Base-by-base conservation (phyloP, 495 filamentous ascomycete species). In the Podospora conica region DNA sequence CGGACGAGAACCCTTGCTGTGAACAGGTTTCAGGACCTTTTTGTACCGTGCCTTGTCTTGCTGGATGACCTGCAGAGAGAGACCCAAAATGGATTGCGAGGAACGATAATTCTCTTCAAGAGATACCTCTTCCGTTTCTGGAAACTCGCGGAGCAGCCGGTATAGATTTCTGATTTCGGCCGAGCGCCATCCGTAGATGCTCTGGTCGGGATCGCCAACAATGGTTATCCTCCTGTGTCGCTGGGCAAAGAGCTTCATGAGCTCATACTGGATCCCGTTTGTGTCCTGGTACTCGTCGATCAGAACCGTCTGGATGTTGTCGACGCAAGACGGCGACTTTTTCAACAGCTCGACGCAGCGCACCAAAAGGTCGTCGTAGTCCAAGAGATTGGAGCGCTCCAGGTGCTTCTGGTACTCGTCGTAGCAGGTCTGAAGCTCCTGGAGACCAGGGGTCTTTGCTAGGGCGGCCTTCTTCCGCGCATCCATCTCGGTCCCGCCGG, bases 241-340 rank as follows among this genome's bases (percentile, higher is more conserved):
- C 24, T 90, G 84, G 18, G 95, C 92, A 70, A 99, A 90, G 6
- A 96, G 84, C 59, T 87, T 88, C 93, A 97, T 97, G 57, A 99
- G 77, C 60, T 98, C 92, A 70, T 96, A 99, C 76, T 99, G 96
- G 8, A 97, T 88, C 20, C 89, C 80, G 68, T 99, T 99, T 1
- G 96, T 99, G 73, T 99, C 96, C 74, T 99, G 96, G 68, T 96
- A 99, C 71, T 99, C 96, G 71, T 99, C 96, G 68, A 99, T 95
- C 54, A 99, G 80, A 1, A 99, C 92, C 0, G 91, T 88, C 73
- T 97, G 88, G 20, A 99, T 86, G 73, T 96, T 97, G 4, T 88
- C 88, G 3, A 97, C 93, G 71, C 93, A 98, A n/a, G 87, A 79
- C 1, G 92, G 94, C 66, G 90, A 84, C 59, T 84, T 78, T 57